Evolutionary conservation across 768 basidiomycete species (phyloP).

Genomic region (Suillus subluteus): DNA sequence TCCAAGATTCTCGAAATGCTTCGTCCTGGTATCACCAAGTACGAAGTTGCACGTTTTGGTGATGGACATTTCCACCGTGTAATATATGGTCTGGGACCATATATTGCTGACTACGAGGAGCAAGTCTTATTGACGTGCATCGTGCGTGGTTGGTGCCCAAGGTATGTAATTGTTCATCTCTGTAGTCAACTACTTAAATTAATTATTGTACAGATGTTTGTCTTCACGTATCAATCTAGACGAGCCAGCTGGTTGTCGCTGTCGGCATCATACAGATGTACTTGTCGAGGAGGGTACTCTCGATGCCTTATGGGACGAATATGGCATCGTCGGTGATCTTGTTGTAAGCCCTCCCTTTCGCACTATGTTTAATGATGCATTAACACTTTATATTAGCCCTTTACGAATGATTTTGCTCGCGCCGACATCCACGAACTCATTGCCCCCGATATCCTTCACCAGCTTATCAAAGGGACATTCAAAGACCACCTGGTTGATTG

Average conservation of each 20-base stretch:
- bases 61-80: no score
- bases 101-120: no score
- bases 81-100: no score
- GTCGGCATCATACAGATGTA: slow-evolving; percentile 23
- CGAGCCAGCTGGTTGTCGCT: slow-evolving; percentile 17
- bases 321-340: slow-evolving; percentile 35
- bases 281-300: slow-evolving; percentile 19
- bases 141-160: no score
- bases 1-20: no score
- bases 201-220: no score
- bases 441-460: slow-evolving; percentile 48
- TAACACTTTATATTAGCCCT: slow-evolving; percentile 10
- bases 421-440: slow-evolving; percentile 36
- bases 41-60: no score
- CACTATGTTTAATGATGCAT: background rate
- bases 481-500: no score
- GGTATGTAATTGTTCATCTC: no score
- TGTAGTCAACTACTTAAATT: no score
- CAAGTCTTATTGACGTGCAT: no score
- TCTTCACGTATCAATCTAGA: slow-evolving; percentile 25
- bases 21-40: no score
- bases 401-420: slow-evolving; percentile 18
- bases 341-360: background rate
- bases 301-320: slow-evolving; percentile 36
- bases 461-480: slow-evolving; percentile 19